Percentiles rank a stretch among this genome's conserved stretches.
Conservation (phyloP, 2,329 filamentous ascomycete species). For the Trichoderma sp. region DNA sequence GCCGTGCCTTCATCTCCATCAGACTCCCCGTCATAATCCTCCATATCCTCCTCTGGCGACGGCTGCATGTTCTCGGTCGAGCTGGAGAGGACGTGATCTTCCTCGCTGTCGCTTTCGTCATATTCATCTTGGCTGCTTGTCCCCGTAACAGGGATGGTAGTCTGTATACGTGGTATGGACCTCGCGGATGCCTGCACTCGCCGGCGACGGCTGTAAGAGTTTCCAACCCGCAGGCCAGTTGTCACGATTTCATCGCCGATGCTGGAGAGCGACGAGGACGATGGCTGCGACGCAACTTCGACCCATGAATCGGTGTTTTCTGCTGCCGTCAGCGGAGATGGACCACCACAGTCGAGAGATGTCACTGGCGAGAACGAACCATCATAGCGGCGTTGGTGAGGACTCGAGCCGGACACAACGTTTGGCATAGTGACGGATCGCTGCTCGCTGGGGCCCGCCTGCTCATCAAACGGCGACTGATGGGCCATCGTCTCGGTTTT, state of each 20-base stretch:
- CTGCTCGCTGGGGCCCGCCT: neutral
- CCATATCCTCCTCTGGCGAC: constrained; percentile 37
- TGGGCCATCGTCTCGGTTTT: constrained; percentile 3
- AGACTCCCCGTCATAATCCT: constrained; percentile 40
- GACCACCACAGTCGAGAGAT: neutral
- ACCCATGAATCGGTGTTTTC: constrained; percentile 90
- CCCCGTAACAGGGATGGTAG: constrained; percentile 41
- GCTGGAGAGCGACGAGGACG: constrained; percentile 86
- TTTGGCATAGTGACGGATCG: constrained; percentile 11
- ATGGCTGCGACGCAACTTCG: constrained; percentile 87
- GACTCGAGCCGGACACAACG: neutral
- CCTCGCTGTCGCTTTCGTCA: constrained; percentile 88
- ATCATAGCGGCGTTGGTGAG: constrained; percentile 35
- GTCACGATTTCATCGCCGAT: constrained; percentile 86
- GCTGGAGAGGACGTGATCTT: constrained; percentile 63
- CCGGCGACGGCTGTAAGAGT: constrained; percentile 60
- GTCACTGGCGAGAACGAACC: constrained; percentile 28
- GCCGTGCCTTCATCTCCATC: constrained; percentile 79
- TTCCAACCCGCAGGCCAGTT: constrained; percentile 75
- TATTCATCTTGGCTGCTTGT: constrained; percentile 90
- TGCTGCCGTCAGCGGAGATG: constrained; percentile 37
- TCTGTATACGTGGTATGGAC: constrained; percentile 39
- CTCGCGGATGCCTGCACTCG: constrained; percentile 38
- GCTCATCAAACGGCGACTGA: neutral
- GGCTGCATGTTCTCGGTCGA: constrained; percentile 53